Percentiles rank a stretch among this genome's conserved stretches.
Evolutionary conservation across 2,329 filamentous ascomycete genomes (phyloP).

Genomic region (Epichloe coenophiala): DNA sequence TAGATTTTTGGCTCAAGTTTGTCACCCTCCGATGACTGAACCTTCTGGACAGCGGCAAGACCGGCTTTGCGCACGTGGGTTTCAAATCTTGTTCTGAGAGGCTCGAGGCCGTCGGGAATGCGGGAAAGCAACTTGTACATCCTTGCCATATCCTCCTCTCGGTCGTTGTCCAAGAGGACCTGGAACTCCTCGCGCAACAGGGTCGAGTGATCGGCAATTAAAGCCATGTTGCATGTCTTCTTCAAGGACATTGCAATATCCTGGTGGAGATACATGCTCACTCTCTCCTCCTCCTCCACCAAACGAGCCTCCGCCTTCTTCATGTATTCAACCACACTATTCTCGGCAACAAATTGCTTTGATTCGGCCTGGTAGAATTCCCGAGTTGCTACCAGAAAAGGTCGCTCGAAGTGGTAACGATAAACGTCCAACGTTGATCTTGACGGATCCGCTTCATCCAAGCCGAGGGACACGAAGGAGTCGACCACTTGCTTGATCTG

Average conservation of each 20-base stretch:
- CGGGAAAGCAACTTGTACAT: slow-evolving; percentile 90
- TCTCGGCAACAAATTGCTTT: slow-evolving; percentile 86
- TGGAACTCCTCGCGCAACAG: slow-evolving; percentile 95
- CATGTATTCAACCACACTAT: slow-evolving; percentile 98
- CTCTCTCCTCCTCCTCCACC: slow-evolving; percentile 86
- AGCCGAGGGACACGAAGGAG: slow-evolving; percentile 85
- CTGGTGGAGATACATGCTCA: slow-evolving; percentile 77
- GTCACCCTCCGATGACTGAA: slow-evolving; percentile 72
- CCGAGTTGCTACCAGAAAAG: slow-evolving; percentile 75
- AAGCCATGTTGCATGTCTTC: slow-evolving; percentile 73
- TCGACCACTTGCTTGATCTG: slow-evolving; percentile 97
- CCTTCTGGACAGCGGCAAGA: slow-evolving; percentile 76
- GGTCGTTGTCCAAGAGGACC: slow-evolving; percentile 80
- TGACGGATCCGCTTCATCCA: slow-evolving; percentile 83
- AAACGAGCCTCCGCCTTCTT: slow-evolving; percentile 91
- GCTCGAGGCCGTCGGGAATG: slow-evolving; percentile 84
- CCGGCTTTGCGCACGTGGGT: slow-evolving; percentile 85
- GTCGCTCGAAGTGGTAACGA: slow-evolving; percentile 79
- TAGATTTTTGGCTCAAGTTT: slow-evolving; percentile 93
- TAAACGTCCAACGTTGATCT: slow-evolving; percentile 96
- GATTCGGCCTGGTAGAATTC: slow-evolving; percentile 87
- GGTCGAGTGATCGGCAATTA: slow-evolving; percentile 76
- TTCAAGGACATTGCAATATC: slow-evolving; percentile 80
- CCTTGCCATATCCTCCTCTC: slow-evolving; percentile 85
- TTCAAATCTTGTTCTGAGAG: slow-evolving; percentile 77